A percentile compares a stretch with the other conserved stretches of the same genome.
phyloP scores from a whole-genome alignment of 2,329 filamentous ascomycete genomes.

The Aureobasidium sp. region DNA sequence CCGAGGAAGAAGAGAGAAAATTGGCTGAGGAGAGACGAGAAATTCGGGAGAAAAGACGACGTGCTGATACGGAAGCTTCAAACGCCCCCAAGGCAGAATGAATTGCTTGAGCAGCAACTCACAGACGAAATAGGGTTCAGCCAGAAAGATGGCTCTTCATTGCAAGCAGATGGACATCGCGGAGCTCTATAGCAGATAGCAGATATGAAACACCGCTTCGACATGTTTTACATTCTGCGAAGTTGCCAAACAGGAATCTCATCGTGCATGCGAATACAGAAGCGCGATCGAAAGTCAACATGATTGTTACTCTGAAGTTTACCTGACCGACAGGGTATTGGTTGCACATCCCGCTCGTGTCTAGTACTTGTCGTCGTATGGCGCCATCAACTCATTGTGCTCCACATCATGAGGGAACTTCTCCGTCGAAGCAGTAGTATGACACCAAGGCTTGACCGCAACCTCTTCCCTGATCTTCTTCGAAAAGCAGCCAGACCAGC shows the following conservation, averaged over 20 bases:
- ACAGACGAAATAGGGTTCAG: too few relatives aligned
- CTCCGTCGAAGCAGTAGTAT: conserved; percentile 12
- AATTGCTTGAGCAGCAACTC: neutral
- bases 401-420: conserved; percentile 21
- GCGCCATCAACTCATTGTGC: conserved; percentile 21
- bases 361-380: conserved; percentile 16
- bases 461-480: conserved; percentile 20
- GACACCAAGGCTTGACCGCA: conserved; percentile 22
- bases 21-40: neutral
- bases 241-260: too few relatives aligned
- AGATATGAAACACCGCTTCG: too few relatives aligned
- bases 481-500: conserved; percentile 22
- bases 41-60: neutral
- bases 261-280: too few relatives aligned
- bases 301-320: too few relatives aligned
- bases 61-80: neutral
- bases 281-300: too few relatives aligned
- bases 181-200: too few relatives aligned
- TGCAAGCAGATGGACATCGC: too few relatives aligned
- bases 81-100: neutral
- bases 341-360: too few relatives aligned
- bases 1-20: neutral
- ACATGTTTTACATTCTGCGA: too few relatives aligned
- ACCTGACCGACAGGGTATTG: too few relatives aligned
- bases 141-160: too few relatives aligned